phyloP scores from a whole-genome alignment of 345 rosid species.

The Hypericum perforatum region DNA sequence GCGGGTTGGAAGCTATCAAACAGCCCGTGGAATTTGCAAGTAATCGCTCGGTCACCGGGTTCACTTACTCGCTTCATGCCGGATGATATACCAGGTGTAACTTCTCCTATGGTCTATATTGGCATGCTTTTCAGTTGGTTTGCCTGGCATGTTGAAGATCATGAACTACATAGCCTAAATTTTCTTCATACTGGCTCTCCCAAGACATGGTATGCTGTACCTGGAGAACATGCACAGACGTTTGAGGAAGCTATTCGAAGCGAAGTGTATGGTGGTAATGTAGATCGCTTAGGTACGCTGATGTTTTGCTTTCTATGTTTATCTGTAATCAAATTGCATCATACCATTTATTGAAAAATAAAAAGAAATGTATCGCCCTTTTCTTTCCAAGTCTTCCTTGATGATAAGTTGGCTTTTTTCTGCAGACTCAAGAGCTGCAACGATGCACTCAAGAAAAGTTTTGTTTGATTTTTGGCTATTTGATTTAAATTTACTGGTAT shows the following conservation, averaged over 20 bases:
- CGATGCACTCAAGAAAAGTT: too few relatives aligned
- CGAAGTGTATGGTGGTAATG: slow-evolving; percentile 66
- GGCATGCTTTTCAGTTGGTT: slow-evolving; percentile 99
- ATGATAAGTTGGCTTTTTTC: too few relatives aligned
- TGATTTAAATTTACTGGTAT: too few relatives aligned
- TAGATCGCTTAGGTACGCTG: slow-evolving; percentile 68
- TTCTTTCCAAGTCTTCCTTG: too few relatives aligned
- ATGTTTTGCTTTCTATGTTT: background rate
- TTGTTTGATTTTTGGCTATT: too few relatives aligned
- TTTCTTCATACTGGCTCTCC: slow-evolving; percentile 93
- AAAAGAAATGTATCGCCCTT: too few relatives aligned
- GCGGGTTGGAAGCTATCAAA: slow-evolving; percentile 99
- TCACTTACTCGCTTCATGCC: slow-evolving; percentile 99
- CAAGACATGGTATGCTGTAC: slow-evolving; percentile 97
- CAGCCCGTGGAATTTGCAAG: slow-evolving; percentile 97
- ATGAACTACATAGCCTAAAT: slow-evolving; percentile 97
- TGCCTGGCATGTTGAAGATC: slow-evolving; percentile 99
- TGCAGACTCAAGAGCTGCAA: too few relatives aligned
- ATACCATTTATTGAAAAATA: too few relatives aligned
- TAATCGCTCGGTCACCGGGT: slow-evolving; percentile 91
- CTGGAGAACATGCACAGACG: slow-evolving; percentile 73
- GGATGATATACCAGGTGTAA: slow-evolving; percentile 98
- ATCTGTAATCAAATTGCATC: too few relatives aligned
- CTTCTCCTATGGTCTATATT: slow-evolving; percentile 93
- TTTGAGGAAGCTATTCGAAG: slow-evolving; percentile 88